Base-by-base conservation (phyloP, 257 asterid genomes). In the Solanum ossicruentum region DNA sequence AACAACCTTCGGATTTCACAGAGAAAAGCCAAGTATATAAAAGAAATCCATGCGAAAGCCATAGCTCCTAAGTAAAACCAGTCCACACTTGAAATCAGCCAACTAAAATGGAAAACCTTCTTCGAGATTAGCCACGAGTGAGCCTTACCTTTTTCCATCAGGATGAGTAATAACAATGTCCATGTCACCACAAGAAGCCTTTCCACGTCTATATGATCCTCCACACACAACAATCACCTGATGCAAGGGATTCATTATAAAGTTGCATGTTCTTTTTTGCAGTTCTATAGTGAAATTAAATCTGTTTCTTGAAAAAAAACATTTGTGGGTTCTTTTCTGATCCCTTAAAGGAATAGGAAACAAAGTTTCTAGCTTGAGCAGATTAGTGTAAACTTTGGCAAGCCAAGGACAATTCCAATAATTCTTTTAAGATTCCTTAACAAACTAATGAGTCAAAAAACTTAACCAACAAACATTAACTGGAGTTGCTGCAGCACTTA, bases 161-260 rank as follows among this genome's bases (percentile, higher is more conserved):
- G 94, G 92, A 86, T 96, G 99, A 8, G 99, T 96, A 86, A 95
- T 86, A 84, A 96, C 93, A 86, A 95, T 86, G 84, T 96, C 99
- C 96, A 96, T 81, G 88, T 96, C 99, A 87, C 99, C 99, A 88
- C 99, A 95, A 80, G 98, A 86, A 83, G 95, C 89, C 88, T 93
- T 95, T 87, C 99, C 99, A 71, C 99, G 98, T 86, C 98, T 92
- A 78, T 91, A 96, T 82, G 98, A 96, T 88, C 98, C 99, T 88
- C 99, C 98, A 87, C 99, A 96, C 80, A 95, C 86, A 86, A 96
- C 86, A 72, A 51, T 85, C 57, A 91, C 97, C 99, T 96, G 89
- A 82, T 86, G 67, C 87, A 87, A 26, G 73, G 58, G 58, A 54
- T 71, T 73, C 81, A 47, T 55, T 54, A 39, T 45, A 80, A 77